Conservation (phyloP, 352 stramenopile species). For the Phytophthora crassamura region DNA sequence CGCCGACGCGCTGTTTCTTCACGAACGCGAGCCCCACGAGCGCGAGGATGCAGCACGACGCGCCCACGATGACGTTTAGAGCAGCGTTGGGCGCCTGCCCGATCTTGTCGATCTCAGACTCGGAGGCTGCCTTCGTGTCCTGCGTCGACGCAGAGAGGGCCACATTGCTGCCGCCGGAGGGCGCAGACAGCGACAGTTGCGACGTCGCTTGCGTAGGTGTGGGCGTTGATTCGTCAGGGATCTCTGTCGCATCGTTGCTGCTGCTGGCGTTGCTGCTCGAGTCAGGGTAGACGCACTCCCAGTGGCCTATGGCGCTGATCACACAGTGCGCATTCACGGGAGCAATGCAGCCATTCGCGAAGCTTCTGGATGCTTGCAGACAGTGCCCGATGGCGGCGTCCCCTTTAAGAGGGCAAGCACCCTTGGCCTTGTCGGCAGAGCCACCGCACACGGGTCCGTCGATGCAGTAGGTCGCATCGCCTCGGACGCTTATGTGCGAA, state of each 20-base stretch:
- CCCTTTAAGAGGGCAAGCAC: slow-evolving; percentile 44
- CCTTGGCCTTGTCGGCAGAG: slow-evolving; percentile 7
- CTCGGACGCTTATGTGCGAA: slow-evolving; percentile 42
- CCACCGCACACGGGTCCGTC: slow-evolving; percentile 45
- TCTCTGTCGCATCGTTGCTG: neutral
- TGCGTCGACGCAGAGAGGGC: slow-evolving; percentile 22
- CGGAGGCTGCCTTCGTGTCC: neutral
- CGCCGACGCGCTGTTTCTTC: slow-evolving; percentile 35
- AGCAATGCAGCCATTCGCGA: slow-evolving; percentile 42
- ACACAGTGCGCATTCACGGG: slow-evolving; percentile 51
- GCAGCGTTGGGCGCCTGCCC: slow-evolving; percentile 15
- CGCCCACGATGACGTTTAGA: slow-evolving; percentile 34
- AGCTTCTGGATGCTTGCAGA: slow-evolving; percentile 29
- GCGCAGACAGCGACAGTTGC: neutral
- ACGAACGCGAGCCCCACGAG: slow-evolving; percentile 27
- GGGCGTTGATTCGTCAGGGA: neutral
- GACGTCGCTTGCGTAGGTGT: neutral
- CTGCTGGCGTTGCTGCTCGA: neutral
- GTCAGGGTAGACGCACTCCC: slow-evolving; percentile 45
- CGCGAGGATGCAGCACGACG: slow-evolving; percentile 33
- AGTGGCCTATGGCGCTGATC: slow-evolving; percentile 25
- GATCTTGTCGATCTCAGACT: neutral
- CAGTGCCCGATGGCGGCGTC: slow-evolving; percentile 46
- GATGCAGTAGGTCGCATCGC: slow-evolving; percentile 59
- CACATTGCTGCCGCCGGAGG: neutral